A percentile compares a stretch with the other conserved stretches of the same genome.
Conservation (phyloP, 495 filamentous ascomycete species). For the Zalerion maritima region DNA sequence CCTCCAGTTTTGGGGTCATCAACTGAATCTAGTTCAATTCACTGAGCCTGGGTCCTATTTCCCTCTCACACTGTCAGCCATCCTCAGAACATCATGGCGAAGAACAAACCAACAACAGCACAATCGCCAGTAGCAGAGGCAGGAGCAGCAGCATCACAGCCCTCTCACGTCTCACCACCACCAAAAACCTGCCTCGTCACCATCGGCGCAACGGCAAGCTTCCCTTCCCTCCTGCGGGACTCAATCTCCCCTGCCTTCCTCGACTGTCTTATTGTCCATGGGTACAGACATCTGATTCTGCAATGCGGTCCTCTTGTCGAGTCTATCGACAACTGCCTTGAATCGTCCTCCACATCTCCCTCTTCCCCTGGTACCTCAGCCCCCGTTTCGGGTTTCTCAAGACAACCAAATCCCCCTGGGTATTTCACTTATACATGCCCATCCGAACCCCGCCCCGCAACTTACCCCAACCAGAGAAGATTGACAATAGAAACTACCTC, state of each 20-base stretch:
- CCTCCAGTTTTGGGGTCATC: too few relatives aligned
- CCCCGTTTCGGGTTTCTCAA: too few relatives aligned
- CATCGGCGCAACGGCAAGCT: conserved; percentile 79
- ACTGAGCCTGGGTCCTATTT: too few relatives aligned
- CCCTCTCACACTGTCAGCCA: too few relatives aligned
- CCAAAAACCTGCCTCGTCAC: conserved; percentile 48
- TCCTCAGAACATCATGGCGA: too few relatives aligned
- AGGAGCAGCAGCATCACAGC: not conserved
- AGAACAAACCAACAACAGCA: not conserved
- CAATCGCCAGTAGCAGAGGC: too few relatives aligned
- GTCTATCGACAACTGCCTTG: conserved; percentile 12
- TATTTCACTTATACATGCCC: too few relatives aligned
- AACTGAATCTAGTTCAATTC: not conserved
- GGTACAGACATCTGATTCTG: conserved; percentile 53
- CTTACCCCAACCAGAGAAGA: too few relatives aligned
- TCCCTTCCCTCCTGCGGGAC: conserved; percentile 52
- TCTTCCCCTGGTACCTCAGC: too few relatives aligned
- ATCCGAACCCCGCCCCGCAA: too few relatives aligned
- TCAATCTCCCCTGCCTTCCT: conserved; percentile 49
- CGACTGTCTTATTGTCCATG: conserved; percentile 29
- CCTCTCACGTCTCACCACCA: not conserved
- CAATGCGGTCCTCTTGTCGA: conserved; percentile 55
- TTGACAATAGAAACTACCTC: conserved; percentile 2
- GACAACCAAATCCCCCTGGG: too few relatives aligned
- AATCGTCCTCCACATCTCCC: conserved; percentile 5